Evolutionary conservation across 2,329 filamentous ascomycete species (phyloP), one percentile per base, ranked within the genome.

Genomic region (Aspergillus intermedius): DNA sequence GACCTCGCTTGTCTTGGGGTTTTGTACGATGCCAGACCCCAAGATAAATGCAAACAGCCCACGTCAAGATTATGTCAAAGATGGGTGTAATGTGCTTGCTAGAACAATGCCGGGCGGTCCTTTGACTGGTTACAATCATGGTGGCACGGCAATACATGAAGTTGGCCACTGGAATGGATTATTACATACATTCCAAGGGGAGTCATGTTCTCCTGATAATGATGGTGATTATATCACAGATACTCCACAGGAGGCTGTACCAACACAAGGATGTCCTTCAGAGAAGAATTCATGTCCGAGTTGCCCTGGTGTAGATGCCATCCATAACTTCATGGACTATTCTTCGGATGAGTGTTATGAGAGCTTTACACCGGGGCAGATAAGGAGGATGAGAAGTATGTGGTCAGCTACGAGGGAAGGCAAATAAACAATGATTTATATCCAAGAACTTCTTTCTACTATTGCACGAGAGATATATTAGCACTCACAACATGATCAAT

Each of bases 241-340:
- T 49, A 75, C 73, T 13, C 69, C 73, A 12, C 67, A 71, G 51
- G 67, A 74, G 53, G 72, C 52, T 57, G 84, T 74, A 42, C 87
- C 67, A n/a, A 82, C 79, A n/a, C 72, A 75, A 52, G 77, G 77
- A 1, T 83, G 79, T 60, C 79, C 78, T 1, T 57, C 53, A 0
- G 60, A 57, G 2, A 80, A 80, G 63, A 70, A 77, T 55, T 76
- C 69, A 15, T 82, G 78, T 57, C 75, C 75, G 0, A 59, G 62
- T 21, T 62, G 64, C 21, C 62, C 67, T 9, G 75, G 74, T 0
- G 46, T 69, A 10, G 79, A 82, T 62, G 67, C 75, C 3, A 75
- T 82, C 47, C 75, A 78, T 51, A 80, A 82, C 58, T 81, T 76
- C 56, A 82, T 82, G 79, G 79, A 82, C 62, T 81, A 81, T 60